Percentiles rank a stretch among this genome's conserved stretches.
These are phyloP conservation scores for Yamadazyma conglobata DNA, from an alignment of 1,139 yeast genomes.

Conservation along the genomic window DNA sequence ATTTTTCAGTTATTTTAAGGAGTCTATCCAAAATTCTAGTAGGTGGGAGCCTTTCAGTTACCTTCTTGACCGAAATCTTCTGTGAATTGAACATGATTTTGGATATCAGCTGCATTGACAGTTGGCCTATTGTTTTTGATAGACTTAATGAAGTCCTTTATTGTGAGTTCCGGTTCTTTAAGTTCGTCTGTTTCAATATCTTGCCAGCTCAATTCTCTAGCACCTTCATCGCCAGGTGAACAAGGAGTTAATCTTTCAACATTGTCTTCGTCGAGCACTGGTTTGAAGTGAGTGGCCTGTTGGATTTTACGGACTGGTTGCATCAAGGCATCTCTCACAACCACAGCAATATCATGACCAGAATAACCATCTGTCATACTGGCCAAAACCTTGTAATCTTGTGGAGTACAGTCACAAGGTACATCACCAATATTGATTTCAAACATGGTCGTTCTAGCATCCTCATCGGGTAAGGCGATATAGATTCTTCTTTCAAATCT, in stretches of 20 bases:
- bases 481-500: constrained; percentile 95
- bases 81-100: constrained; percentile 83
- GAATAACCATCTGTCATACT: constrained; percentile 97
- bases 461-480: constrained; percentile 88
- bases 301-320: constrained; percentile 96
- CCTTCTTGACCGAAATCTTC: constrained; percentile 97
- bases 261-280: constrained; percentile 38
- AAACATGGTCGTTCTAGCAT: constrained; percentile 91
- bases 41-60: constrained; percentile 36
- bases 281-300: constrained; percentile 91
- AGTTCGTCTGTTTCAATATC: constrained; percentile 86
- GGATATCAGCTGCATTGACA: constrained; percentile 79
- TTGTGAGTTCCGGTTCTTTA: constrained; percentile 82
- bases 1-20: too few relatives aligned
- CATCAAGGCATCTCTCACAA: constrained; percentile 96
- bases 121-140: constrained; percentile 92
- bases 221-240: constrained; percentile 90
- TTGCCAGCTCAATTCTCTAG: constrained; percentile 90
- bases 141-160: constrained; percentile 92
- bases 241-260: constrained; percentile 73
- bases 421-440: constrained; percentile 89
- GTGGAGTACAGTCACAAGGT: constrained; percentile 71
- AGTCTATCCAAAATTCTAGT: too few relatives aligned
- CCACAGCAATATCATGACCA: constrained; percentile 96
- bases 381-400: constrained; percentile 75